These are phyloP conservation scores for Plenodomus tracheiphilus DNA, from an alignment of 2,329 filamentous ascomycete species.

Conservation along the genomic window DNA sequence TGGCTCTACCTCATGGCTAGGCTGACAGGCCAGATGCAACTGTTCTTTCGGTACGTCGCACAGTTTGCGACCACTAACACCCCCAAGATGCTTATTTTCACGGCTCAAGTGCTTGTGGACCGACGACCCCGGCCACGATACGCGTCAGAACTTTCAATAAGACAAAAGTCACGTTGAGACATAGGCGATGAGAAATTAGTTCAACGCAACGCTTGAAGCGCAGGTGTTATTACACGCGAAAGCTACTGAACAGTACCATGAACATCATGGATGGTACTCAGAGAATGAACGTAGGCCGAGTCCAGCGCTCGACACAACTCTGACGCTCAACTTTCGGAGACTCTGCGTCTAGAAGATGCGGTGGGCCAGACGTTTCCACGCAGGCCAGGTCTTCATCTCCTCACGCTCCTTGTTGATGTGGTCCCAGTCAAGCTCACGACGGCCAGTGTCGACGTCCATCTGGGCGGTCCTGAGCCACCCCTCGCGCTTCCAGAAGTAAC, in stretches of 20 bases:
- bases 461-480: constrained; percentile 62
- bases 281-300: not conserved
- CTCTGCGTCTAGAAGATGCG: constrained; percentile 31
- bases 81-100: too few relatives aligned
- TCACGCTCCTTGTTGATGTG: constrained; percentile 60
- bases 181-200: not conserved
- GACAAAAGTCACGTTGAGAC: too few relatives aligned
- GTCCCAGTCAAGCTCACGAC: constrained; percentile 68
- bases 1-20: too few relatives aligned
- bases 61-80: too few relatives aligned
- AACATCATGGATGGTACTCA: not conserved
- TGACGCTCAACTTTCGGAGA: not conserved
- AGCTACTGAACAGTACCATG: not conserved
- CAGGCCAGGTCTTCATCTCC: constrained; percentile 55
- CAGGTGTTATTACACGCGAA: constrained; percentile 1
- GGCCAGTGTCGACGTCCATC: constrained; percentile 69
- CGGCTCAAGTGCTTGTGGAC: too few relatives aligned
- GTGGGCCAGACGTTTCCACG: constrained; percentile 48
- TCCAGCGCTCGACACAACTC: not conserved
- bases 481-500: constrained; percentile 67
- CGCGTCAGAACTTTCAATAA: too few relatives aligned
- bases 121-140: too few relatives aligned
- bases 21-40: too few relatives aligned
- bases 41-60: too few relatives aligned
- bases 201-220: not conserved